Evolutionary conservation across 352 stramenopile genomes (phyloP).

Genomic region (Pythium phragmiticola): DNA sequence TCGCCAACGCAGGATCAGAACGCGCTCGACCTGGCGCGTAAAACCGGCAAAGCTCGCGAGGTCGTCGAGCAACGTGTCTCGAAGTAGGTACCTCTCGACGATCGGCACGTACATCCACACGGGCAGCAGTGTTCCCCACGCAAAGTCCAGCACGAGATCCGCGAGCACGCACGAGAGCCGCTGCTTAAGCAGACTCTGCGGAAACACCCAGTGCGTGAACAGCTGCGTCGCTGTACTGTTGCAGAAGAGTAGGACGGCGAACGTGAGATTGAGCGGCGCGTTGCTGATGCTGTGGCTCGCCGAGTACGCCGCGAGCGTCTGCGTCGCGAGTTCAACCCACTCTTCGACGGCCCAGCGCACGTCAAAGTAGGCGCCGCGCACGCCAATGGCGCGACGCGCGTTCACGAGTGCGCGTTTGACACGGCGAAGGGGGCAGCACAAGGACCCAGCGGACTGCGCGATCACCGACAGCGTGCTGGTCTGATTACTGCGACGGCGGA

Average conservation of each 20-base stretch:
- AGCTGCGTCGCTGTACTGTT: slow-evolving; percentile 6
- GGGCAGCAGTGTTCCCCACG: slow-evolving; percentile 13
- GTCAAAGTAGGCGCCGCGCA: slow-evolving; percentile 25
- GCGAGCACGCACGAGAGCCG: slow-evolving; percentile 3
- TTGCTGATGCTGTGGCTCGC: slow-evolving; percentile 21
- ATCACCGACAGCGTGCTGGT: no score
- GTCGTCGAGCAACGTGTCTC: neutral
- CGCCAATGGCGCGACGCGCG: neutral
- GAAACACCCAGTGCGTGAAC: neutral
- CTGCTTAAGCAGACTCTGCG: neutral
- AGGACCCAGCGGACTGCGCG: no score
- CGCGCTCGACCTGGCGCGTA: slow-evolving; percentile 11
- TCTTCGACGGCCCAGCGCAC: slow-evolving; percentile 2
- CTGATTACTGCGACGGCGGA: neutral
- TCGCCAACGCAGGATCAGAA: slow-evolving; percentile 9
- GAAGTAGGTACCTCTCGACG: neutral
- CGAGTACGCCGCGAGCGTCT: slow-evolving; percentile 6
- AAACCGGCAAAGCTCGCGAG: neutral
- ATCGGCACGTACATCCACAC: slow-evolving; percentile 25
- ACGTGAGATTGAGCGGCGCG: slow-evolving; percentile 10
- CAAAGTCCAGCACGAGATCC: slow-evolving; percentile 17
- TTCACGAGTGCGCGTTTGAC: neutral
- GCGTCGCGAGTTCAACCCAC: slow-evolving; percentile 4
- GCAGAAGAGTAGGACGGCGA: slow-evolving; percentile 13
- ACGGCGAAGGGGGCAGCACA: neutral